These are phyloP conservation scores for Salisapilia sapeloensis DNA, from an alignment of 352 stramenopile species.

Conservation along the genomic window DNA sequence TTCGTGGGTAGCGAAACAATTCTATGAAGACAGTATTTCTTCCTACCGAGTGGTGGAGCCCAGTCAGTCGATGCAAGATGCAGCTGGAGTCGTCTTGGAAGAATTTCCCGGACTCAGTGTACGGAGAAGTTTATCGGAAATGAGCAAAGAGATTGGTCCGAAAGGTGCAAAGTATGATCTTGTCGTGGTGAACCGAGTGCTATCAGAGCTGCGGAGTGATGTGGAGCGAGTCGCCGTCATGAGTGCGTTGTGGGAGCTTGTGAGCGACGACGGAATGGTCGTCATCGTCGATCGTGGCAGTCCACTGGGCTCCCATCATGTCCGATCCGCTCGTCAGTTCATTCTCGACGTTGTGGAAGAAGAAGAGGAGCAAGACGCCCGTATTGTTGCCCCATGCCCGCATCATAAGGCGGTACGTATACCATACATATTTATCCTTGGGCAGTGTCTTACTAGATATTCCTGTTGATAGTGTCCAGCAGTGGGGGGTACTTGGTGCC, in stretches of 20 bases:
- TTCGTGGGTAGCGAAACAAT: slow-evolving; percentile 57
- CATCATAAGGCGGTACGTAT: slow-evolving; percentile 41
- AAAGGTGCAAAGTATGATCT: slow-evolving; percentile 60
- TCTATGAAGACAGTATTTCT: slow-evolving; percentile 37
- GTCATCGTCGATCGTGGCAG: slow-evolving; percentile 69
- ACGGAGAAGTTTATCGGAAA: slow-evolving; percentile 45
- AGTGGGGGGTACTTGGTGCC: slow-evolving; percentile 59
- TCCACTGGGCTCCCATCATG: slow-evolving; percentile 65
- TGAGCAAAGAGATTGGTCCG: slow-evolving; percentile 55
- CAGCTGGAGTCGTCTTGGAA: slow-evolving; percentile 45
- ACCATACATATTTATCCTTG: slow-evolving; percentile 1
- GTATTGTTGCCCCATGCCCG: slow-evolving; percentile 56
- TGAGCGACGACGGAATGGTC: slow-evolving; percentile 52
- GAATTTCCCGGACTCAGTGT: slow-evolving; percentile 60
- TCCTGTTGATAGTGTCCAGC: slow-evolving; percentile 27
- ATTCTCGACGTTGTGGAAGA: slow-evolving; percentile 53
- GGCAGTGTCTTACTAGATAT: not conserved
- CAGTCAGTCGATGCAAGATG: slow-evolving; percentile 77
- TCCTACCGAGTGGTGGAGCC: slow-evolving; percentile 66
- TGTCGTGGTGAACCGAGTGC: slow-evolving; percentile 52
- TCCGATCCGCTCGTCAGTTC: slow-evolving; percentile 74
- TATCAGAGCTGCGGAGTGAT: slow-evolving; percentile 73
- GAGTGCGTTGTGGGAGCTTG: slow-evolving; percentile 62
- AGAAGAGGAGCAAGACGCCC: slow-evolving; percentile 10
- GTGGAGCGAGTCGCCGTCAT: slow-evolving; percentile 62